Evolutionary conservation across 192 early-diverging fungal species (phyloP).

Genomic region (Jimgerdemannia lactiflua): DNA sequence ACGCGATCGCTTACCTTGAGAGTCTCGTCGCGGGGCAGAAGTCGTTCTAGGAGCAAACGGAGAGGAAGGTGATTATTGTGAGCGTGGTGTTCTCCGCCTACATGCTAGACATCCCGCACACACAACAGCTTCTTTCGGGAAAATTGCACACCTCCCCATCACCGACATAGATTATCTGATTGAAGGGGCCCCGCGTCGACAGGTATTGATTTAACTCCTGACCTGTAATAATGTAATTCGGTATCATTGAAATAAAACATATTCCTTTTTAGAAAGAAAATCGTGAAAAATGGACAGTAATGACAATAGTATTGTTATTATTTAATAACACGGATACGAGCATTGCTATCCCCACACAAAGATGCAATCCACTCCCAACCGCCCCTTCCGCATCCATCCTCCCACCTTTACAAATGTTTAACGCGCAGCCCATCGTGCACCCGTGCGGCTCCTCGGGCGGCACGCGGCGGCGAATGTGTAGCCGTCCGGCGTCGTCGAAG

Average conservation of each 20-base stretch:
- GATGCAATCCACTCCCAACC: not conserved
- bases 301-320: too few relatives aligned
- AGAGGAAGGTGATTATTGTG: not conserved
- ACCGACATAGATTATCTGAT: slow-evolving; percentile 25
- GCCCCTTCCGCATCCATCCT: slow-evolving; percentile 21
- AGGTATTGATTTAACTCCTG: slow-evolving; percentile 16
- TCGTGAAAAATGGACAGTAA: too few relatives aligned
- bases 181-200: slow-evolving; percentile 11
- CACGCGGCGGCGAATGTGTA: slow-evolving; percentile 43
- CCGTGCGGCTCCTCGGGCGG: slow-evolving; percentile 35
- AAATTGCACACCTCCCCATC: slow-evolving; percentile 17
- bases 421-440: slow-evolving; percentile 48
- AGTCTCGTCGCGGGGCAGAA: slow-evolving; percentile 20
- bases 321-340: too few relatives aligned
- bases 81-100: too few relatives aligned
- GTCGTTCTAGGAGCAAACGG: slow-evolving; percentile 12
- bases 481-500: slow-evolving; percentile 36
- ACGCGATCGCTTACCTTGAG: not conserved
- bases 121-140: too few relatives aligned
- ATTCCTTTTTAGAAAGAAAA: too few relatives aligned
- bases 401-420: slow-evolving; percentile 64
- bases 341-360: not conserved
- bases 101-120: too few relatives aligned
- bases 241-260: too few relatives aligned
- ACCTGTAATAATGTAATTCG: slow-evolving; percentile 12